A percentile compares a stretch with the other conserved stretches of the same genome.
phyloP scores from a whole-genome alignment of 371 early-diverging fungal species.

The Mortierella sp. region DNA sequence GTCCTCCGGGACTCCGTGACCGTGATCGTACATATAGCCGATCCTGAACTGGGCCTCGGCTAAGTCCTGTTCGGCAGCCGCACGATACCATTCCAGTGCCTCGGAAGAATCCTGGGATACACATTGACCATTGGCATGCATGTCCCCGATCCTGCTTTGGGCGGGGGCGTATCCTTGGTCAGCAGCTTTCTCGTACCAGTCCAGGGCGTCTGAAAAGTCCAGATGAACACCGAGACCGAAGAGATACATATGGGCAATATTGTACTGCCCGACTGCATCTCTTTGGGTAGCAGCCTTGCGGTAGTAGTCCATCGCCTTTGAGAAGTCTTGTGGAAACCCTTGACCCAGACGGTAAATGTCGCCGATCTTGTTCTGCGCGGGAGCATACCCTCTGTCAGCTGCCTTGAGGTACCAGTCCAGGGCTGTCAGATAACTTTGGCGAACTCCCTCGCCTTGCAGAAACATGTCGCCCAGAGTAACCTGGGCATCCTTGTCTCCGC shows the following conservation, averaged over 20 bases:
- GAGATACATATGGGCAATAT: too few relatives aligned
- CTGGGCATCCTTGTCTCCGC: not conserved
- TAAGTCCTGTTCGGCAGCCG: not conserved
- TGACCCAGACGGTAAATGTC: constrained; percentile 79
- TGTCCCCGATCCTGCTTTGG: not conserved
- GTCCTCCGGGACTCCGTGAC: not conserved
- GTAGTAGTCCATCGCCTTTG: not conserved
- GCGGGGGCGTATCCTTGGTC: not conserved
- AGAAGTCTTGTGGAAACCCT: constrained; percentile 61
- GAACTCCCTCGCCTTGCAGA: constrained; percentile 66
- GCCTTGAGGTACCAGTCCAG: constrained; percentile 75
- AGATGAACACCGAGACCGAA: too few relatives aligned
- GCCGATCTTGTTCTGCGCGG: constrained; percentile 80
- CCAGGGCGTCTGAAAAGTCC: not conserved
- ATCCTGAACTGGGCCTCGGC: not conserved
- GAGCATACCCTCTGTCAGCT: constrained; percentile 69
- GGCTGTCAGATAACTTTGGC: constrained; percentile 68
- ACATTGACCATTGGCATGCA: not conserved
- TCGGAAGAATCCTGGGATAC: not conserved
- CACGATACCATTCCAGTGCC: not conserved
- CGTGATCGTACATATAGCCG: not conserved
- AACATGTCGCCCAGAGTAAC: constrained; percentile 15
- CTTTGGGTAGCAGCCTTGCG: not conserved
- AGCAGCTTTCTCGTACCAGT: not conserved
- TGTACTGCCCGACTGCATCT: too few relatives aligned